A percentile compares a stretch with the other conserved stretches of the same genome.
phyloP scores from a whole-genome alignment of 495 filamentous ascomycete species.

The Aspergillus leporis region DNA sequence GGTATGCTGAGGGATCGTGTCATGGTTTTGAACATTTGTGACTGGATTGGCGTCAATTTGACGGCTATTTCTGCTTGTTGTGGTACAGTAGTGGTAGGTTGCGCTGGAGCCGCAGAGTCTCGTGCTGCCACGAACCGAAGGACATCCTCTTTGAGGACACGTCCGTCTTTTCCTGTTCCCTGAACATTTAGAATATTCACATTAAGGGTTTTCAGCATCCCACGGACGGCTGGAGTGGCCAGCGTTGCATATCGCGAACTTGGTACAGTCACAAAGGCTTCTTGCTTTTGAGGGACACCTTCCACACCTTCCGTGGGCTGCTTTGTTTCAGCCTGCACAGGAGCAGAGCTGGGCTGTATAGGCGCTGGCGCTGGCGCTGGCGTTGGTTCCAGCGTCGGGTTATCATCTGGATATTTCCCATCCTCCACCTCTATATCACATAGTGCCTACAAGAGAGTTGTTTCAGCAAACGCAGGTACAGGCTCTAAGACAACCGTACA shows the following conservation, averaged over 20 bases:
- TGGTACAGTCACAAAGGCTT: constrained; percentile 9
- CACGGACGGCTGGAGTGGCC: constrained; percentile 91
- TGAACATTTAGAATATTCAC: constrained; percentile 73
- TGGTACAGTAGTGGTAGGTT: constrained; percentile 24
- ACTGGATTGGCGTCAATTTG: constrained; percentile 74
- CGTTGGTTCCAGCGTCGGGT: constrained; percentile 36
- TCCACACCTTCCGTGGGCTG: constrained; percentile 24
- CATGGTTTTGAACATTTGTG: constrained; percentile 99
- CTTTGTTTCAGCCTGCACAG: constrained; percentile 16
- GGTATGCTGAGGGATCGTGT: constrained; percentile 86
- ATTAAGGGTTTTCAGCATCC: constrained; percentile 73
- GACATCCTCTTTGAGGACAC: constrained; percentile 94
- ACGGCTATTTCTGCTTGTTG: constrained; percentile 65
- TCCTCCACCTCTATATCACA: constrained; percentile 60
- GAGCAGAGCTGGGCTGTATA: constrained; percentile 20
- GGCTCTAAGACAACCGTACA: neutral
- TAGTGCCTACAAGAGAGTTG: constrained; percentile 35
- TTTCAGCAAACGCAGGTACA: constrained; percentile 13
- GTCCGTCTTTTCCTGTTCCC: constrained; percentile 89
- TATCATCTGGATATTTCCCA: constrained; percentile 58
- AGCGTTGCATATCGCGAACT: constrained; percentile 63
- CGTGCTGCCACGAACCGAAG: constrained; percentile 58
- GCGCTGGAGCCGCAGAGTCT: constrained; percentile 22
- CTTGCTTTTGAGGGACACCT: constrained; percentile 9
- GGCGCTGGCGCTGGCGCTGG: constrained; percentile 21